A percentile compares a stretch with the other conserved stretches of the same genome.
Conservation (phyloP, 441 rosid genomes). For the Pelargonium australe region DNA sequence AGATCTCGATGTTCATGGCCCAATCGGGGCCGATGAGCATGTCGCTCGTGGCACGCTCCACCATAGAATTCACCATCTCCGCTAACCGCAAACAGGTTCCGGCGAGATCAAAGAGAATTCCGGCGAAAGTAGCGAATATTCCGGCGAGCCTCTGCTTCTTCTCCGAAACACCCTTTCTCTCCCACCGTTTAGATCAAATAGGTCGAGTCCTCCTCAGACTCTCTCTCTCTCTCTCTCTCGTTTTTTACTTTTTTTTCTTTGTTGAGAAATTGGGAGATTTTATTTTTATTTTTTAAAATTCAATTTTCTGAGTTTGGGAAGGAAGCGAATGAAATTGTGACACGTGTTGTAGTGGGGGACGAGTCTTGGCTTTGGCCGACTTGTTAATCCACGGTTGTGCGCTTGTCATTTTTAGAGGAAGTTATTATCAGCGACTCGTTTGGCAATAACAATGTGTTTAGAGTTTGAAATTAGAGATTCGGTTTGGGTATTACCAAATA, state of each 20-base stretch:
- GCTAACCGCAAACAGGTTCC: constrained; percentile 25
- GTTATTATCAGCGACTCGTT: too few relatives aligned
- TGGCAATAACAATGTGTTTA: too few relatives aligned
- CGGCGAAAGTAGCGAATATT: constrained; percentile 26
- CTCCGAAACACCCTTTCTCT: constrained; percentile 2
- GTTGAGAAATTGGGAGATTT: constrained; percentile 1
- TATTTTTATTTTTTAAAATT: constrained; percentile 8
- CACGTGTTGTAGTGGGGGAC: not conserved
- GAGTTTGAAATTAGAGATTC: too few relatives aligned
- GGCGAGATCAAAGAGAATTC: constrained; percentile 27
- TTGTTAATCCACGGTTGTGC: too few relatives aligned
- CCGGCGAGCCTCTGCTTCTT: constrained; percentile 14
- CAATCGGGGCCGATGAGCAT: constrained; percentile 99
- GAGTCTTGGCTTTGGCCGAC: not conserved
- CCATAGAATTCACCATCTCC: constrained; percentile 94
- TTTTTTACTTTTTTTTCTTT: constrained; percentile 9
- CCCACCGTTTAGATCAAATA: constrained; percentile 22
- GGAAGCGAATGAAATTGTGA: not conserved
- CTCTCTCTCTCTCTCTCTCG: constrained; percentile 23
- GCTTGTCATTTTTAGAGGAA: too few relatives aligned
- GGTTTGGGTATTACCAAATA: too few relatives aligned
- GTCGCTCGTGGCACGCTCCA: constrained; percentile 96
- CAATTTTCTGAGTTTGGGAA: not conserved
- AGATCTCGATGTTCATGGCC: constrained; percentile 99
- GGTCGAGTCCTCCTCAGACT: constrained; percentile 20